Base-by-base conservation (phyloP, 2,329 filamentous ascomycete species). In the Epichloe typhina region DNA sequence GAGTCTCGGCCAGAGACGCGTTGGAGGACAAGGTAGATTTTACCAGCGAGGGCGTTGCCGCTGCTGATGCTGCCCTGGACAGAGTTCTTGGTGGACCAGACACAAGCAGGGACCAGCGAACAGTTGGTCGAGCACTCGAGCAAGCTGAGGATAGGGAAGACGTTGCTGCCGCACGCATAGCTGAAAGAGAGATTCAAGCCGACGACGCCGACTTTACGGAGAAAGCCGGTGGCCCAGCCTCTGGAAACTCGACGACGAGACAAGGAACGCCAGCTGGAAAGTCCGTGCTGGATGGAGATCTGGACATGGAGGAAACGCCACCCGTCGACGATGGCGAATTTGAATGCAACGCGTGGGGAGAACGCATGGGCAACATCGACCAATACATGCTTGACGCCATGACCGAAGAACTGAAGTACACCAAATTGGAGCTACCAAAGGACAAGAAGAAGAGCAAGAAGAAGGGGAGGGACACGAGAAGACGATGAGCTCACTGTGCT, bases 81-180 rank as follows among this genome's bases (percentile, higher is more conserved):
- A 79, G 86, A 23, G 86, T 96, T 3, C 77, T 96, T 0, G 87
- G 85, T 11, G 74, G 76, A 1, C 73, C 79, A 21, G 77, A 78
- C 53, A 82, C 74, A 53, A 82, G 72, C 52, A 76, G 74, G 11
- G 81, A 83, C 35, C 74, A 81, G 51, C 74, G 76, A 39, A 75
- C 72, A 33, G 81, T 86, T 1, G 79, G 83, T 3, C 79, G 83
- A 15, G 87, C 84, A 0, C 82, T 98, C 35, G 89, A 94, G 58
- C 85, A 88, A 56, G 91, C 89, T 0, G 93, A 98, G 67, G 93
- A 98, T 60, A 80, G 80, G 46, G 93, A 98, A 63, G 93, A 98
- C 62, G 87, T 91, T 13, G 83, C 82, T 26, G 93, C 93, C 0
- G 93, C 93, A 2, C 84, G 86, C 48, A 79, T 86, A 9, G 93